Conservation (phyloP, 1,284 basidiomycete genomes). For the Leccinum fuscescens region DNA sequence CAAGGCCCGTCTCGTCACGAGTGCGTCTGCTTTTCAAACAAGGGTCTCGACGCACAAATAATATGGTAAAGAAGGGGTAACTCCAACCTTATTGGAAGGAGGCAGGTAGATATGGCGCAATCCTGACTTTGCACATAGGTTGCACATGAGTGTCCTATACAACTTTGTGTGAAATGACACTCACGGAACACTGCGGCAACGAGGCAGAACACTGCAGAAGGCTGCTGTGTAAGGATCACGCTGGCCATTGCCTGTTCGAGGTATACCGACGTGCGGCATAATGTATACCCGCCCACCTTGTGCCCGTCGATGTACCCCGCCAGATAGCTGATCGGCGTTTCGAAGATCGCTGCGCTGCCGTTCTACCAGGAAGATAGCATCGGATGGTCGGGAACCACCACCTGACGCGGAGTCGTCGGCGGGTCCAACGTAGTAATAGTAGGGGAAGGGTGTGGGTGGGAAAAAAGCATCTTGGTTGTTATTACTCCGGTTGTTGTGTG, state of each 20-base stretch:
- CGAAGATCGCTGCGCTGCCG: constrained; percentile 46
- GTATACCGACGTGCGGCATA: constrained; percentile 72
- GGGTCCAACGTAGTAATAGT: background rate
- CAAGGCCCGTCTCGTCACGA: too few species aligned
- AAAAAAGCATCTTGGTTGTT: background rate
- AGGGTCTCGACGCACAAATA: too few species aligned
- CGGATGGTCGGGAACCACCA: constrained; percentile 31
- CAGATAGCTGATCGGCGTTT: constrained; percentile 48
- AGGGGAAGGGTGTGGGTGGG: background rate
- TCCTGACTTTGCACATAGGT: too few species aligned
- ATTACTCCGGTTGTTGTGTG: constrained; percentile 37
- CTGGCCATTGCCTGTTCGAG: constrained; percentile 47
- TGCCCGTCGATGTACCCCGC: constrained; percentile 56
- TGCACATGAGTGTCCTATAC: too few species aligned
- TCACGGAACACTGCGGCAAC: too few species aligned
- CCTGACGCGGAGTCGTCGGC: background rate
- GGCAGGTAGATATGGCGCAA: too few species aligned
- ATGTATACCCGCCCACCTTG: constrained; percentile 50
- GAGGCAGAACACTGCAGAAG: too few species aligned
- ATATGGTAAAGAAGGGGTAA: too few species aligned
- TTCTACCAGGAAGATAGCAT: constrained; percentile 47
- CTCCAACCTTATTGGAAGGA: too few species aligned
- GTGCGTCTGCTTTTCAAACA: too few species aligned
- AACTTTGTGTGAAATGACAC: too few species aligned
- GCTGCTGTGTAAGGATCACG: background rate